A percentile compares a stretch with the other conserved stretches of the same genome.
Evolutionary conservation across 352 stramenopile species (phyloP).

Genomic region (Aphanomyces stellatus): DNA sequence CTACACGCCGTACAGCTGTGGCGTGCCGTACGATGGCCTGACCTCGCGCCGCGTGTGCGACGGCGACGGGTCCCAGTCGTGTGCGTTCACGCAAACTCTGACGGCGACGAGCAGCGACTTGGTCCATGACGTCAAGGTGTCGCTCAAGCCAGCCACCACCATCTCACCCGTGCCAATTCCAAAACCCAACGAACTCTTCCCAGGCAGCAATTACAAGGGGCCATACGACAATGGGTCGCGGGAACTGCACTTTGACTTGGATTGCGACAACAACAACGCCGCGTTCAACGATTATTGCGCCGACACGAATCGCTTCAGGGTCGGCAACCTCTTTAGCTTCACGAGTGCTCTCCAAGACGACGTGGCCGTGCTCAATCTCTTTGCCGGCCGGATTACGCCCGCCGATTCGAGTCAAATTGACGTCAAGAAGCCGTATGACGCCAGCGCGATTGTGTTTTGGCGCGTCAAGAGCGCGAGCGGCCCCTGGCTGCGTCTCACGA

Average conservation of each 20-base stretch:
- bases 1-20: slow-evolving; percentile 4
- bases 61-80: background rate
- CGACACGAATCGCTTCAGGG: background rate
- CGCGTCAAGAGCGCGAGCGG: background rate
- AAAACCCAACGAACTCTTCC: background rate
- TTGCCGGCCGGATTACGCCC: no score
- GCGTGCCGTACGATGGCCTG: background rate
- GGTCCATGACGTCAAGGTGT: background rate
- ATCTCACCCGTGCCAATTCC: background rate
- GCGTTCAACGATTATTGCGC: background rate
- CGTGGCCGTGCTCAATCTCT: no score
- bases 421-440: no score
- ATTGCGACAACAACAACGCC: background rate
- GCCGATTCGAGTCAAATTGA: no score
- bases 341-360: background rate
- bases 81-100: background rate
- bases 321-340: background rate
- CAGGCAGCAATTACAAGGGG: background rate
- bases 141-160: background rate
- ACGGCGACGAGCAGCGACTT: background rate
- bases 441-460: background rate
- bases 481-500: background rate
- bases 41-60: background rate
- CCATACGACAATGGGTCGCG: background rate
- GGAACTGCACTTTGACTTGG: background rate